These are phyloP conservation scores for Phtheirospermum japonicum DNA, from an alignment of 257 asterid species.

Conservation along the genomic window DNA sequence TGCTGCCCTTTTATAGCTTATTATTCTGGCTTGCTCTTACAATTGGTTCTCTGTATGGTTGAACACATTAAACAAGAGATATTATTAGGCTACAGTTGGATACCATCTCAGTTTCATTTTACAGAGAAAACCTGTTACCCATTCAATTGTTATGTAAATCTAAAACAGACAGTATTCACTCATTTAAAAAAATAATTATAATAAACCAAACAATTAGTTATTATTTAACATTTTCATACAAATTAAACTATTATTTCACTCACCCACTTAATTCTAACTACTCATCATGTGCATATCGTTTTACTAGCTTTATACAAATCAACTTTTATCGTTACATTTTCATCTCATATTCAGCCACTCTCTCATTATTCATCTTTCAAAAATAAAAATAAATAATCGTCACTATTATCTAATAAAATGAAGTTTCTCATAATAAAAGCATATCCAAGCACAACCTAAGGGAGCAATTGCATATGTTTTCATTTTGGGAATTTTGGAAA, in stretches of 20 bases:
- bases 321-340: background rate
- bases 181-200: background rate
- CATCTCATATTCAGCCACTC: background rate
- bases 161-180: too few species aligned
- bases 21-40: slow-evolving; percentile 23
- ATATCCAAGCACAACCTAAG: background rate
- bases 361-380: background rate
- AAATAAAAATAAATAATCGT: background rate
- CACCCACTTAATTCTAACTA: background rate
- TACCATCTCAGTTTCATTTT: too few species aligned
- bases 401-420: background rate
- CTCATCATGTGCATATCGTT: background rate
- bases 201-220: background rate
- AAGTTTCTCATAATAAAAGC: too few species aligned
- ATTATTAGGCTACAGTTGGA: slow-evolving; percentile 1
- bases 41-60: slow-evolving; percentile 23
- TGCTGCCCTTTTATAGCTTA: slow-evolving; percentile 24
- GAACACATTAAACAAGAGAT: slow-evolving; percentile 14
- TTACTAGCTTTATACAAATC: background rate
- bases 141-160: too few species aligned
- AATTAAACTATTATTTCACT: background rate
- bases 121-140: too few species aligned
- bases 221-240: background rate
- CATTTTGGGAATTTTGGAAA: too few species aligned
- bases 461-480: too few species aligned